Conservation (phyloP, 345 rosid genomes). For the Zanthoxylum bungeanum region DNA sequence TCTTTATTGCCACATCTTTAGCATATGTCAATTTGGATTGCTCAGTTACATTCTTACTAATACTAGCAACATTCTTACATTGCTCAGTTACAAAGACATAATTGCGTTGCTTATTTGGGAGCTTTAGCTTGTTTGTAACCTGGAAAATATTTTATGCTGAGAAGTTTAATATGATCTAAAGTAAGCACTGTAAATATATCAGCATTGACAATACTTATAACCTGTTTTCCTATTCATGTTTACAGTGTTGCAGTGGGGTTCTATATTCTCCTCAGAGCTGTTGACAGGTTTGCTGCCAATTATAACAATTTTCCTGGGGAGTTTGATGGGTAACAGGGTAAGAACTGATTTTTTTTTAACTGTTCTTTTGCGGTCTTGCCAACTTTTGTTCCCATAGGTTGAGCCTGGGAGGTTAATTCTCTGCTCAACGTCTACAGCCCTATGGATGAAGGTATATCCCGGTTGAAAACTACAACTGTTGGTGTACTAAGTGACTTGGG, state of each 20-base stretch:
- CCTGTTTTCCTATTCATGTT: constrained; percentile 5
- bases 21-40: background rate
- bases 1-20: background rate
- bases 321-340: constrained; percentile 97
- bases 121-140: background rate
- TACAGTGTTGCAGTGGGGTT: constrained; percentile 76
- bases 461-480: constrained; percentile 65
- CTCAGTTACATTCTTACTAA: too few relatives aligned
- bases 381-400: background rate
- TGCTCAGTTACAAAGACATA: background rate
- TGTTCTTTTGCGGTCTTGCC: background rate
- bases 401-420: constrained; percentile 2
- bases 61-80: background rate
- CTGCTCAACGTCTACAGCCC: constrained; percentile 36
- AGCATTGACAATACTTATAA: background rate
- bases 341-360: constrained; percentile 8
- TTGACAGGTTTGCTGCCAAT: constrained; percentile 80
- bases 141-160: too few relatives aligned
- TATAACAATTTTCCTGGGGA: constrained; percentile 91
- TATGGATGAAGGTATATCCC: constrained; percentile 89
- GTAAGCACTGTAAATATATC: background rate
- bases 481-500: constrained; percentile 78
- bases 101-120: background rate
- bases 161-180: too few relatives aligned
- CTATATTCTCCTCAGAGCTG: constrained; percentile 88